These are phyloP conservation scores for Geosiphon pyriformis DNA, from an alignment of 192 early-diverging fungal genomes.

Conservation along the genomic window DNA sequence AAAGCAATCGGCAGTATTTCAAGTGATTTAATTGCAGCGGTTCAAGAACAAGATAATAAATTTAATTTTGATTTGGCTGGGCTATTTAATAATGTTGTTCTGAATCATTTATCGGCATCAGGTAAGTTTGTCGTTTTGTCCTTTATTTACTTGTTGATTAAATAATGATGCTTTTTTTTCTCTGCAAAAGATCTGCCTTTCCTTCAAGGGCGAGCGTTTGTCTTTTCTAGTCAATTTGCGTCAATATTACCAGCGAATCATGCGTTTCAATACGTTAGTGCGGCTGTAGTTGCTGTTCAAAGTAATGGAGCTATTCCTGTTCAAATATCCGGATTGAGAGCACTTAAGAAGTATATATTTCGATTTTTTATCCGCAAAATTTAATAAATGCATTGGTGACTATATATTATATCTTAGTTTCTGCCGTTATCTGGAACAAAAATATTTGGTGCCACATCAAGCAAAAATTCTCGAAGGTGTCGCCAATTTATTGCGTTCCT, in stretches of 20 bases:
- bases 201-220: constrained; percentile 84
- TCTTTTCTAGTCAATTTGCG: constrained; percentile 80
- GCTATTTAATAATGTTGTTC: constrained; percentile 78
- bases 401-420: constrained; percentile 29
- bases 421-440: constrained; percentile 44
- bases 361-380: neutral
- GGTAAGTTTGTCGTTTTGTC: constrained; percentile 32
- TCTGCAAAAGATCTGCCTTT: constrained; percentile 61
- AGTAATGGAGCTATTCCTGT: constrained; percentile 52
- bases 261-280: constrained; percentile 64
- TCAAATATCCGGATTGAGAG: constrained; percentile 64
- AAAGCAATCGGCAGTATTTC: constrained; percentile 67
- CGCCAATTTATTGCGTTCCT: constrained; percentile 46
- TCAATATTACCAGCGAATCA: constrained; percentile 61
- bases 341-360: constrained; percentile 51
- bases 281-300: constrained; percentile 68
- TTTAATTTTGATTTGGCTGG: constrained; percentile 65
- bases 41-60: constrained; percentile 38
- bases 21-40: constrained; percentile 50
- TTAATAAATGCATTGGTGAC: constrained; percentile 3
- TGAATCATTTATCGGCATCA: constrained; percentile 56
- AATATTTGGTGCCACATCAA: constrained; percentile 51
- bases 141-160: neutral
- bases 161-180: neutral
- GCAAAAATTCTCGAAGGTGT: constrained; percentile 57